phyloP scores from a whole-genome alignment of 352 stramenopile species.

The Phytophthora macrochlamydospora region DNA sequence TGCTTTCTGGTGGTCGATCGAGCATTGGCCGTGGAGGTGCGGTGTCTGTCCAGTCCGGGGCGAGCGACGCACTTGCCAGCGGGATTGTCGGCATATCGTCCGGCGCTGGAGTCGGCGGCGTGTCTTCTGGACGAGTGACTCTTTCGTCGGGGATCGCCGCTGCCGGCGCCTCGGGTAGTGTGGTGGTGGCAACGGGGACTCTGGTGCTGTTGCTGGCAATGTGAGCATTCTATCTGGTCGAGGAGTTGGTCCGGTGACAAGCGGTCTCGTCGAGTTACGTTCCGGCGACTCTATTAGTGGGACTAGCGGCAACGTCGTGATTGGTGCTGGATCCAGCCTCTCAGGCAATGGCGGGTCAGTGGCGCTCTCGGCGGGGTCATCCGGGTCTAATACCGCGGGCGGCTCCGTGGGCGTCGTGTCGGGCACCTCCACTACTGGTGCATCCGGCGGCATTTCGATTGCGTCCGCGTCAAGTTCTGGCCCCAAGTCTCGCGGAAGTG shows the following conservation, averaged over 20 bases:
- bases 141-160: conserved; percentile 13
- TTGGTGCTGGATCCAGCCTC: conserved; percentile 20
- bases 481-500: conserved; percentile 19
- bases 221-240: conserved; percentile 9
- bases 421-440: conserved; percentile 12
- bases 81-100: conserved; percentile 20
- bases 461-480: conserved; percentile 14
- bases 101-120: conserved; percentile 4
- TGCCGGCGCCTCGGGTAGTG: conserved; percentile 10
- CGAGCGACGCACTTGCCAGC: conserved; percentile 20
- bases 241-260: conserved; percentile 2
- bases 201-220: conserved; percentile 1
- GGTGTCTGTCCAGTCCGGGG: conserved; percentile 22
- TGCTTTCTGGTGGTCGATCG: conserved; percentile 25
- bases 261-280: conserved; percentile 7
- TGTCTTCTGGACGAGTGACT: conserved; percentile 16
- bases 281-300: conserved; percentile 9
- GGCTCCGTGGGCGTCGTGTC: conserved; percentile 21
- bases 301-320: conserved; percentile 16
- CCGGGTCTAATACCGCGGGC: conserved; percentile 11
- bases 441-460: conserved; percentile 20
- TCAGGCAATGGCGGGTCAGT: conserved; percentile 24
- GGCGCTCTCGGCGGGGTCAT: conserved; percentile 14
- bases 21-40: conserved; percentile 15
- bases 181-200: conserved; percentile 16